phyloP scores from a whole-genome alignment of 2,329 filamentous ascomycete genomes.

The Claviceps pazoutovae region DNA sequence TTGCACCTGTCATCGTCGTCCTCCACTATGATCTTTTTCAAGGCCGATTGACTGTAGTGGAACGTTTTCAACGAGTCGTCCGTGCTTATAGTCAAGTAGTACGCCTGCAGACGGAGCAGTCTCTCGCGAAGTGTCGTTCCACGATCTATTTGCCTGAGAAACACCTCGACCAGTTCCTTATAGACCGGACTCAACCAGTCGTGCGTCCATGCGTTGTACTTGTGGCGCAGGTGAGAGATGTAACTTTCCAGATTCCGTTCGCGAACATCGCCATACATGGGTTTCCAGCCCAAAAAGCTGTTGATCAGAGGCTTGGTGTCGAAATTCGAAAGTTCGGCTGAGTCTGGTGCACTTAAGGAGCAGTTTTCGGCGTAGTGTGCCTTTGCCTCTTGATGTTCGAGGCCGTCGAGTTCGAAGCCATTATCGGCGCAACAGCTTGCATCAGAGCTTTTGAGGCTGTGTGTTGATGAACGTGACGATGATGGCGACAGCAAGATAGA shows the following conservation, averaged over 20 bases:
- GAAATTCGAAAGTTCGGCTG: conserved; percentile 29
- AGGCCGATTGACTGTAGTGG: conserved; percentile 14
- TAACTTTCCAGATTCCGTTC: conserved; percentile 30
- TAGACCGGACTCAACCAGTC: conserved; percentile 42
- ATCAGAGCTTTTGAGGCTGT: no score
- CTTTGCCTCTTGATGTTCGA: no score
- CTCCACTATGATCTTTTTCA: conserved; percentile 24
- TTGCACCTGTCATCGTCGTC: conserved; percentile 50
- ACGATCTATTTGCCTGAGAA: conserved; percentile 56
- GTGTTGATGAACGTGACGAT: no score
- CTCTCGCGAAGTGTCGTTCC: conserved; percentile 57
- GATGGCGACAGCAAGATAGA: no score
- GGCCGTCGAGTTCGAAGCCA: no score
- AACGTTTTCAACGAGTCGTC: conserved; percentile 42
- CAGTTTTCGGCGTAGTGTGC: no score
- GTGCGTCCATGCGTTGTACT: conserved; percentile 20
- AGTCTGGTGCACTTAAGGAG: no score
- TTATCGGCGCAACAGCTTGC: no score
- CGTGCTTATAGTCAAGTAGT: conserved; percentile 53
- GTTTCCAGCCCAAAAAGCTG: conserved; percentile 61
- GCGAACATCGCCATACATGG: conserved; percentile 57
- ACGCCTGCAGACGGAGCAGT: conserved; percentile 54
- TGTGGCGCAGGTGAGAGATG: conserved; percentile 38
- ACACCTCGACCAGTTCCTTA: conserved; percentile 43
- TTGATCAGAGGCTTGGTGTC: conserved; percentile 49